phyloP scores from a whole-genome alignment of 768 basidiomycete genomes.

The Termitomyces sp. region DNA sequence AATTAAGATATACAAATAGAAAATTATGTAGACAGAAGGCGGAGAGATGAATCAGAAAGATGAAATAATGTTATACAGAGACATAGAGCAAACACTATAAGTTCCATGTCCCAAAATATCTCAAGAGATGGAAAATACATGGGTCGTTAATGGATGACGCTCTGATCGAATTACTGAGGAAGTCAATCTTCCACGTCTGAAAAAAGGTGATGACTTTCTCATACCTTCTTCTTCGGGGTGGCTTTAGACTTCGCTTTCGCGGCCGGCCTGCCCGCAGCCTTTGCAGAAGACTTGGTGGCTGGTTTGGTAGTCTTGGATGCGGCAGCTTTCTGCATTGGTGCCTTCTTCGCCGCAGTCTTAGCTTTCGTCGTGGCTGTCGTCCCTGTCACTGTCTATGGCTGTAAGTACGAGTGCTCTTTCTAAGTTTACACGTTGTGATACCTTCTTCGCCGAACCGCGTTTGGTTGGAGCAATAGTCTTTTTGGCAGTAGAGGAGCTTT shows the following conservation, averaged over 20 bases:
- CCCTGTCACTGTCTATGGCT: slow-evolving; percentile 32
- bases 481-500: slow-evolving; percentile 25
- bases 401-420: background rate
- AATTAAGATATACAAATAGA: slow-evolving; percentile 32
- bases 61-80: slow-evolving; percentile 2
- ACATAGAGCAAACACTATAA: background rate
- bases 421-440: slow-evolving; percentile 6
- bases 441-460: slow-evolving; percentile 36
- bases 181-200: background rate
- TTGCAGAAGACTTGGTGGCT: slow-evolving; percentile 28
- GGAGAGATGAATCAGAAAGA: background rate
- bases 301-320: slow-evolving; percentile 31
- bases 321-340: slow-evolving; percentile 7
- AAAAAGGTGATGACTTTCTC: background rate
- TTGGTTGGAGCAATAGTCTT: slow-evolving; percentile 31
- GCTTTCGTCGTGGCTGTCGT: slow-evolving; percentile 34
- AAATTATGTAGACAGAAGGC: slow-evolving; percentile 9
- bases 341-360: slow-evolving; percentile 28
- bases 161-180: background rate
- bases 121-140: background rate
- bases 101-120: background rate
- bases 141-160: slow-evolving; percentile 2
- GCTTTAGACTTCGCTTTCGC: slow-evolving; percentile 24
- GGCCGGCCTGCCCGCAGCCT: slow-evolving; percentile 18
- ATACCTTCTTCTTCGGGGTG: slow-evolving; percentile 30